Evolutionary conservation across 73 alveolate species (phyloP), one percentile per base, ranked within the genome.

Genomic region (Paramecium octaurelia): DNA sequence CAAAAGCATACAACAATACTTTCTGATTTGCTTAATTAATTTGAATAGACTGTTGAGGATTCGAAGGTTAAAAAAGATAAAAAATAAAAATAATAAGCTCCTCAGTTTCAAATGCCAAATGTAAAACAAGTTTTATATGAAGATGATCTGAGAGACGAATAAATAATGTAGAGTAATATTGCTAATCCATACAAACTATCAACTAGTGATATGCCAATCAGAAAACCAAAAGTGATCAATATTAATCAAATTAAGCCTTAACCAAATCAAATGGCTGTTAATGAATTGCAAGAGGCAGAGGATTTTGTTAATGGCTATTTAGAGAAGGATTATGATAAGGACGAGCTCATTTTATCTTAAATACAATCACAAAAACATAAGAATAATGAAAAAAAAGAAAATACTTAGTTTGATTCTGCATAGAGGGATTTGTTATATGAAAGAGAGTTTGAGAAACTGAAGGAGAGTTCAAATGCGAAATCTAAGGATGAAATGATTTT

Each of bases 41-140:
- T 80, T 80, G 91, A 80, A 48, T 44, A 80, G 8, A 48, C 91
- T 8, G 35, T 80, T 24, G 91, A 80, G 44, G 75, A 80, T 24
- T 34, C 91, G 18, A 18, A 44, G 21, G 3, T 80, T 23, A 44
- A 80, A 1, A 40, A 80, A 10, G 35, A 46, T 2, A 42, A 80
- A 27, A 46, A 6, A 10, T 16, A 80, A 48, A 27, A 80, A 44
- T 18, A 18, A 23, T 24, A 27, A 11, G 35, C 12, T 48, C 48
- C 16, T 24, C 16, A 80, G 44, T 59, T 29, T 14, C 9, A 80
- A 46, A 80, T 80, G 91, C 46, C 57, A 0, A 34, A 24, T 31
- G 57, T 80, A 21, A 80, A 80, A 27, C 8, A 42, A 12, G 75
- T 80, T 9, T 35, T 80, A 20, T 80, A 80, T 80, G 91, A 80